A percentile compares a stretch with the other conserved stretches of the same genome.
These are phyloP conservation scores for Monosporascus sp. DNA, from an alignment of 2,329 filamentous ascomycete species.

Conservation along the genomic window DNA sequence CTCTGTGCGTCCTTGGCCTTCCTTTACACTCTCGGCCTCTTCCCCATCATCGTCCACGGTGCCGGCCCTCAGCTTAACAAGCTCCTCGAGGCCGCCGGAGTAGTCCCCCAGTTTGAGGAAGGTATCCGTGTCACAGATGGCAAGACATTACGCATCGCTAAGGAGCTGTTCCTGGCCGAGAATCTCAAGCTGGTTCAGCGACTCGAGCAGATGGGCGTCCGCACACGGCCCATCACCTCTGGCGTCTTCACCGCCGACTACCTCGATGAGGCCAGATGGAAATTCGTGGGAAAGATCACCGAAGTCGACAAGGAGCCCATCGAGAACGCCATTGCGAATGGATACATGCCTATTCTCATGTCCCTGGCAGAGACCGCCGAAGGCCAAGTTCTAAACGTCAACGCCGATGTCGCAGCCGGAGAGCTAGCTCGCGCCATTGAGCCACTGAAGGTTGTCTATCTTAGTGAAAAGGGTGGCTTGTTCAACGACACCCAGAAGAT, in stretches of 20 bases:
- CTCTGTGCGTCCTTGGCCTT: constrained; percentile 86
- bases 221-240: constrained; percentile 80
- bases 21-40: constrained; percentile 89
- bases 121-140: constrained; percentile 93
- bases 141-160: constrained; percentile 85
- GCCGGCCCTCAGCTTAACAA: constrained; percentile 93
- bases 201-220: constrained; percentile 82
- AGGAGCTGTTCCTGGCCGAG: constrained; percentile 91
- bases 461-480: constrained; percentile 95
- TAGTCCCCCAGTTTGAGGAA: constrained; percentile 94
- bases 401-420: constrained; percentile 92
- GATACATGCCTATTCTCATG: constrained; percentile 87
- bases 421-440: constrained; percentile 85
- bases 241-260: constrained; percentile 93
- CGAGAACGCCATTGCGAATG: constrained; percentile 83
- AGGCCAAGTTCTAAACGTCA: constrained; percentile 92
- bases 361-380: constrained; percentile 94
- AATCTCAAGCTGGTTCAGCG: constrained; percentile 89
- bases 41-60: constrained; percentile 92
- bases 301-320: constrained; percentile 87
- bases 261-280: constrained; percentile 92
- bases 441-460: constrained; percentile 94
- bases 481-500: constrained; percentile 95
- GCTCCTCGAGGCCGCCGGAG: constrained; percentile 80
- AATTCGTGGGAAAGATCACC: constrained; percentile 92